phyloP scores from a whole-genome alignment of 2,329 filamentous ascomycete genomes.

The Fusarium keratoplasticum region DNA sequence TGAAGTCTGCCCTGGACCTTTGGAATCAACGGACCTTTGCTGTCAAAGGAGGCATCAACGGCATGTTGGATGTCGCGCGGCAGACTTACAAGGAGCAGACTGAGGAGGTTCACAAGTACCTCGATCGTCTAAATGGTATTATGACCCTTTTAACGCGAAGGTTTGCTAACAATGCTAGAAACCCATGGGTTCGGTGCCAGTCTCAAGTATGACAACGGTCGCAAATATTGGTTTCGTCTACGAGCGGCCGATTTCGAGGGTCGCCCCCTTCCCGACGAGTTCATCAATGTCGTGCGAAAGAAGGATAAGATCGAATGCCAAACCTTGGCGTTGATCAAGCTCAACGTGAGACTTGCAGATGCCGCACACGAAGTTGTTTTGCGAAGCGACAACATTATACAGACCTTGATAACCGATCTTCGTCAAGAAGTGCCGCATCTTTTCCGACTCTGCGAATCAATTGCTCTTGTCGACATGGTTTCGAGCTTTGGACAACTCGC shows the following conservation, averaged over 20 bases:
- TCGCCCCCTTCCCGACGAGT: constrained; percentile 69
- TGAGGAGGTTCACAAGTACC: constrained; percentile 78
- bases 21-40: constrained; percentile 93
- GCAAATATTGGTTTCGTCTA: constrained; percentile 84
- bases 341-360: constrained; percentile 81
- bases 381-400: constrained; percentile 82
- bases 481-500: constrained; percentile 80
- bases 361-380: constrained; percentile 86
- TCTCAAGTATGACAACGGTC: constrained; percentile 79
- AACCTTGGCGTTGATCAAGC: constrained; percentile 84
- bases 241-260: constrained; percentile 71
- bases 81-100: constrained; percentile 92
- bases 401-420: constrained; percentile 78
- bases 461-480: constrained; percentile 90
- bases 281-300: constrained; percentile 82
- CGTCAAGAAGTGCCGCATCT: constrained; percentile 76
- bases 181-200: constrained; percentile 70
- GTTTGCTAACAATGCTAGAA: constrained; percentile 51
- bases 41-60: constrained; percentile 85
- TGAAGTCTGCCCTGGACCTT: constrained; percentile 83
- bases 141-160: not conserved
- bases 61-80: constrained; percentile 87
- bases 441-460: constrained; percentile 86
- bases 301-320: constrained; percentile 87
- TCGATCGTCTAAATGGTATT: constrained; percentile 74